Percentiles rank a stretch among this genome's conserved stretches.
phyloP scores from a whole-genome alignment of 108 stramenopile genomes.

The Cylindrotheca fusiformis region DNA sequence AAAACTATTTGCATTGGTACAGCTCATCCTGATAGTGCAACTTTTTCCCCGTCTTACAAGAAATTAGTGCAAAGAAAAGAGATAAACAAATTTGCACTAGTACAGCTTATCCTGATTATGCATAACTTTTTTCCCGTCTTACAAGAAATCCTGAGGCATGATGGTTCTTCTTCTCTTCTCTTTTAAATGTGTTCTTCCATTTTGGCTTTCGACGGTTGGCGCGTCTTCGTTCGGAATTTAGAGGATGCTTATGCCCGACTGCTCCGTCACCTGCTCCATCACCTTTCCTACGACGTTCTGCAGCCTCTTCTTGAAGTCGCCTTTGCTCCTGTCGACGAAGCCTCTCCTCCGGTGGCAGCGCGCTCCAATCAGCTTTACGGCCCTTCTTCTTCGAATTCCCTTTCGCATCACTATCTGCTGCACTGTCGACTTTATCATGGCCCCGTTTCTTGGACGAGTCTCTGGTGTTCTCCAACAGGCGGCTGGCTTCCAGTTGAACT shows the following conservation, averaged over 20 bases:
- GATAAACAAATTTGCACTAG: too few relatives aligned
- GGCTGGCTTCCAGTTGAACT: conserved; percentile 26
- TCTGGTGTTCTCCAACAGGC: conserved; percentile 25
- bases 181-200: conserved; percentile 23
- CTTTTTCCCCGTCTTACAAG: too few relatives aligned
- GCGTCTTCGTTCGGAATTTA: conserved; percentile 81
- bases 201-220: conserved; percentile 85
- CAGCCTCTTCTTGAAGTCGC: conserved; percentile 66
- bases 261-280: conserved; percentile 28
- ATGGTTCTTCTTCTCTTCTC: neutral
- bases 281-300: conserved; percentile 45
- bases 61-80: too few relatives aligned
- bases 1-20: too few relatives aligned
- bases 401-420: neutral
- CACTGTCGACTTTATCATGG: neutral
- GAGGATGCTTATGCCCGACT: conserved; percentile 55
- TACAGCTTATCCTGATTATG: too few relatives aligned
- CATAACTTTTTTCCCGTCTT: too few relatives aligned
- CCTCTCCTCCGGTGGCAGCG: conserved; percentile 72
- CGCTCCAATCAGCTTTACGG: conserved; percentile 33
- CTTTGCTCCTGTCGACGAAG: conserved; percentile 70
- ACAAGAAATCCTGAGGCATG: neutral
- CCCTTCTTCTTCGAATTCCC: conserved; percentile 24
- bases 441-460: neutral
- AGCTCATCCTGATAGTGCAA: too few relatives aligned